Evolutionary conservation across 495 filamentous ascomycete species (phyloP), one percentile per base, ranked within the genome.

Genomic region (Xanthoparmelia taractica): DNA sequence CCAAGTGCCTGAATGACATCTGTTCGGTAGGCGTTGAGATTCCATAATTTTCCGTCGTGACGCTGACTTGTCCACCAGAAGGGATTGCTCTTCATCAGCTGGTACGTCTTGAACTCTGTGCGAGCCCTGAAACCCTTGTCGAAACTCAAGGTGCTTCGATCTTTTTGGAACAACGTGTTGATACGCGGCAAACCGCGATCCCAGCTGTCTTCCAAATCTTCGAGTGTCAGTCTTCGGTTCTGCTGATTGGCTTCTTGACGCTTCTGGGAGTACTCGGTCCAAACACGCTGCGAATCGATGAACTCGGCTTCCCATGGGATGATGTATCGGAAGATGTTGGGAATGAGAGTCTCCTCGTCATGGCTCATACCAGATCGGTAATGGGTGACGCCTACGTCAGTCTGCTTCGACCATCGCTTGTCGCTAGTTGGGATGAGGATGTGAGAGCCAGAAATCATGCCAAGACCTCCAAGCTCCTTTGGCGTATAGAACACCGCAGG

Each of bases 51-150:
- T 73, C 95, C 95, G 70, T 99, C 95, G 70, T 99, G 95, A 56
- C 95, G 81, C 74, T 97, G 95, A 69, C 90, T 96, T 4, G 95
- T 99, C 95, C 94, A 98, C 93, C 92, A 97, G 82, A 97, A 98
- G 0, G 94, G 93, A 73, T 97, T 97, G 79, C 90, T 96, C 86
- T 97, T 97, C 94, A 98, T 97, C 65, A 97, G 78, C 75, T 96
- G 93, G 73, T 97, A 99, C 59, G 90, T 87, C 78, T 97, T 99
- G 80, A 97, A 99, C 77, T 99, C 95, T 33, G 92, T 91, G 40
- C 95, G 82, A 34, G 94, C 86, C 68, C 95, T 88, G 85, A 97
- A 97, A 50, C 95, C 95, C 77, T 99, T 99, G 78, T 99, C 95
- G 72, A 99, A 99, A 70, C 90, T 95, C 63, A 99, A 80, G 0